Conservation (phyloP, 116 monocot species). For the Cymodocea nodosa region DNA sequence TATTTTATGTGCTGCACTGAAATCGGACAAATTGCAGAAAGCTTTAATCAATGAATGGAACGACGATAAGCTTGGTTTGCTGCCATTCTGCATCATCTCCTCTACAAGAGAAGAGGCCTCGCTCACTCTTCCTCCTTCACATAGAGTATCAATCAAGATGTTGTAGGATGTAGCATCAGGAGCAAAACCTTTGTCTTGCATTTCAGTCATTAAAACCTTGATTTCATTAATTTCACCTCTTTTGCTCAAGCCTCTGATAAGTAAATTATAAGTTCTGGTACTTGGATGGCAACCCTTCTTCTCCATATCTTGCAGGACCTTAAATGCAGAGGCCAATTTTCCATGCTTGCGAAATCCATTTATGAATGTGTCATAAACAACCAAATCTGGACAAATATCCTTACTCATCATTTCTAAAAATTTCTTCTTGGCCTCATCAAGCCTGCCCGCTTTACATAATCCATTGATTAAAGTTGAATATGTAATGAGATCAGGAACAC, state of each 20-base stretch:
- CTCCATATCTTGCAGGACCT: conserved; percentile 86
- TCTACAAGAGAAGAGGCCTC: conserved; percentile 58
- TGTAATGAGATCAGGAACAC: conserved; percentile 60
- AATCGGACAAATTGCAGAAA: conserved; percentile 44
- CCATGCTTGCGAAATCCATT: conserved; percentile 65
- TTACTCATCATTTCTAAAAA: conserved; percentile 65
- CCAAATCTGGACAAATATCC: conserved; percentile 57
- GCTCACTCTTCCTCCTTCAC: conserved; percentile 36
- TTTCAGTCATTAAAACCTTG: conserved; percentile 53
- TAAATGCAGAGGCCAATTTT: conserved; percentile 63
- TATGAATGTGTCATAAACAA: conserved; percentile 70
- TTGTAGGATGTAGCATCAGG: conserved; percentile 59
- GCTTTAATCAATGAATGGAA: conserved; percentile 62
- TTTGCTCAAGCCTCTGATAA: conserved; percentile 58
- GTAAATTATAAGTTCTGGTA: conserved; percentile 64
- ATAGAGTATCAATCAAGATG: conserved; percentile 48
- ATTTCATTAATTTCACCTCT: conserved; percentile 46
- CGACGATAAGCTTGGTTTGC: conserved; percentile 51
- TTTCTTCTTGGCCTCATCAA: conserved; percentile 79
- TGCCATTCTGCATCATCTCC: conserved; percentile 50
- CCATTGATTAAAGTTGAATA: conserved; percentile 68
- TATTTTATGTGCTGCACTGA: conserved; percentile 36
- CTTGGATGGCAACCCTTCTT: conserved; percentile 53
- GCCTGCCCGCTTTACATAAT: conserved; percentile 62
- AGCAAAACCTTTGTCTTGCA: conserved; percentile 44